Conservation (phyloP, 495 filamentous ascomycete genomes). For the Thozetella sp. region DNA sequence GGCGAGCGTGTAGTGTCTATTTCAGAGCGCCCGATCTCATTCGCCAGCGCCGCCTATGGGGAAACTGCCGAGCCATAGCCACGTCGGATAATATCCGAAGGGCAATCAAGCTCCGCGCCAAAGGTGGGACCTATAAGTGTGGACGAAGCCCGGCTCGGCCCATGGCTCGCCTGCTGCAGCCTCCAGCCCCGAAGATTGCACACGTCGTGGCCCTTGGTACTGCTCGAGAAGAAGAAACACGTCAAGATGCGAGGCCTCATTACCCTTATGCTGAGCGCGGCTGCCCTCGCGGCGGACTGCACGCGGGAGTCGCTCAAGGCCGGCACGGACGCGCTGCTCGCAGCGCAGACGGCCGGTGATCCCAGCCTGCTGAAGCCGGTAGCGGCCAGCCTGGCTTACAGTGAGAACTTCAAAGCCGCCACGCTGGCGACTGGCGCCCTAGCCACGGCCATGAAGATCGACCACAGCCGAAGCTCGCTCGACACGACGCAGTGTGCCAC, state of each 20-base stretch:
- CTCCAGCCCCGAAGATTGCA: too few species aligned
- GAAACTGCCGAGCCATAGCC: neutral
- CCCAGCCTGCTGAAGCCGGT: constrained; percentile 21
- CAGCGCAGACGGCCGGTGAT: constrained; percentile 31
- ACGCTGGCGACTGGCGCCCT: constrained; percentile 29
- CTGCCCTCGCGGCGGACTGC: constrained; percentile 29
- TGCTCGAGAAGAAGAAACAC: too few species aligned
- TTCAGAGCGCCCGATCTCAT: too few species aligned
- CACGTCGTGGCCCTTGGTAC: too few species aligned
- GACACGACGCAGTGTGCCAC: constrained; percentile 41
- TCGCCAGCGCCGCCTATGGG: neutral
- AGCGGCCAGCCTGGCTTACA: constrained; percentile 15
- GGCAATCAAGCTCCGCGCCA: neutral
- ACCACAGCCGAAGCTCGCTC: constrained; percentile 35
- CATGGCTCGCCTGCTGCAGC: too few species aligned
- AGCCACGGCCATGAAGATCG: constrained; percentile 32
- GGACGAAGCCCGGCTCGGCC: too few species aligned
- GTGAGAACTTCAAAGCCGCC: constrained; percentile 25
- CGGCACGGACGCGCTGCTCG: constrained; percentile 32
- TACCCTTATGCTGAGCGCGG: neutral
- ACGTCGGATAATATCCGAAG: neutral
- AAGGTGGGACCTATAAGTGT: neutral
- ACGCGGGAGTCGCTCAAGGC: constrained; percentile 30
- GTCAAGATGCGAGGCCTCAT: neutral
- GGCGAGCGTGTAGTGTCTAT: too few species aligned